Evolutionary conservation across 2,329 filamentous ascomycete genomes (phyloP).

Genomic region (Monilinia polystroma): DNA sequence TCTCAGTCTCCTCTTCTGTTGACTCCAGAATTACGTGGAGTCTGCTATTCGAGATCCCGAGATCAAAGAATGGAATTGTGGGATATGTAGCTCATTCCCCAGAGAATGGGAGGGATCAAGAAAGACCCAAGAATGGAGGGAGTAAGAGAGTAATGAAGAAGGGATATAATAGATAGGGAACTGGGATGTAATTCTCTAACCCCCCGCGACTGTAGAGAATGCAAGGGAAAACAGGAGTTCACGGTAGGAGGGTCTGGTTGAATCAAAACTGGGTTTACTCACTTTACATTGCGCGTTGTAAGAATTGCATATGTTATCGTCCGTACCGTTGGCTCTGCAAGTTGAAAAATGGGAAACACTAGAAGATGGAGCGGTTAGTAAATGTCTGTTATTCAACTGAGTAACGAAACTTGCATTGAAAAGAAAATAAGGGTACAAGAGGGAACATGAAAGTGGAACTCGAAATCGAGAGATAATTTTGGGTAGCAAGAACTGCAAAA

Average conservation of each 20-base stretch:
- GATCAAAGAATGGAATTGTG: neutral
- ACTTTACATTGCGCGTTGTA: slow-evolving; percentile 26
- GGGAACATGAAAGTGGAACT: too few relatives aligned
- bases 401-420: neutral
- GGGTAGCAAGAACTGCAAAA: neutral
- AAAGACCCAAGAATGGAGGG: neutral
- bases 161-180: too few relatives aligned
- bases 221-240: too few relatives aligned
- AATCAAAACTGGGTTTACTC: neutral
- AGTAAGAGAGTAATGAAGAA: too few relatives aligned
- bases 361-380: neutral
- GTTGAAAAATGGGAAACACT: slow-evolving; percentile 20
- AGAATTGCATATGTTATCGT: slow-evolving; percentile 26
- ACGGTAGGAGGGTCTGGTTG: too few relatives aligned
- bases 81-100: neutral
- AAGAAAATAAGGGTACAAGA: neutral
- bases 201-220: too few relatives aligned
- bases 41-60: neutral
- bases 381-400: neutral
- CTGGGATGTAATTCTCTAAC: neutral
- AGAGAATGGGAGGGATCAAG: neutral
- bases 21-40: too few relatives aligned
- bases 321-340: slow-evolving; percentile 21
- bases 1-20: neutral
- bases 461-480: neutral